Conservation (phyloP, 257 asterid species). For the Solanum tarijense region DNA sequence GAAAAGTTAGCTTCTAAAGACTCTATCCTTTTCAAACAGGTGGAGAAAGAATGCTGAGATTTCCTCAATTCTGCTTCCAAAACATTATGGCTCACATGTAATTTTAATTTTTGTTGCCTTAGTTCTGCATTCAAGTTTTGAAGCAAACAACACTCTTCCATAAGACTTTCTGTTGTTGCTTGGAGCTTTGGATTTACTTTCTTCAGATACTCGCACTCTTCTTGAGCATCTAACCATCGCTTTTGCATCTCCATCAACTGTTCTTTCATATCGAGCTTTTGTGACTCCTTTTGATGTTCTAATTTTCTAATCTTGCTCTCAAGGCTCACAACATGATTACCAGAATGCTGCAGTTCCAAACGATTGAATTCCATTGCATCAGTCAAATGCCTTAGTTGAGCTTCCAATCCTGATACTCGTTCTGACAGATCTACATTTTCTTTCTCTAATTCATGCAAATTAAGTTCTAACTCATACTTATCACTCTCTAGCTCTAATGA, state of each 20-base stretch:
- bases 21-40: conserved; percentile 4
- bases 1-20: conserved; percentile 5
- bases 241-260: conserved; percentile 25
- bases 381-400: conserved; percentile 32
- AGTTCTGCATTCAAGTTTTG: conserved; percentile 24
- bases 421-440: conserved; percentile 28
- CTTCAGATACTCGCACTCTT: conserved; percentile 24
- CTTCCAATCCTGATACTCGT: conserved; percentile 45
- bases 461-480: conserved; percentile 8
- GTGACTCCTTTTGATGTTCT: conserved; percentile 24
- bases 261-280: conserved; percentile 8
- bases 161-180: conserved; percentile 24
- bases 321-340: conserved; percentile 9
- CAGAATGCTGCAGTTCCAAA: conserved; percentile 25
- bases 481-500: background rate
- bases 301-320: conserved; percentile 14
- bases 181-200: conserved; percentile 26
- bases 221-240: conserved; percentile 27
- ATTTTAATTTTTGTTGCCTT: conserved; percentile 20
- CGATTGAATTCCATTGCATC: conserved; percentile 20
- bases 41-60: conserved; percentile 10
- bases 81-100: conserved; percentile 14
- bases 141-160: conserved; percentile 27
- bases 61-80: conserved; percentile 28
- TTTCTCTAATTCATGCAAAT: conserved; percentile 19